Conservation (phyloP, 257 asterid species). For the Thymus mandschuricus region DNA sequence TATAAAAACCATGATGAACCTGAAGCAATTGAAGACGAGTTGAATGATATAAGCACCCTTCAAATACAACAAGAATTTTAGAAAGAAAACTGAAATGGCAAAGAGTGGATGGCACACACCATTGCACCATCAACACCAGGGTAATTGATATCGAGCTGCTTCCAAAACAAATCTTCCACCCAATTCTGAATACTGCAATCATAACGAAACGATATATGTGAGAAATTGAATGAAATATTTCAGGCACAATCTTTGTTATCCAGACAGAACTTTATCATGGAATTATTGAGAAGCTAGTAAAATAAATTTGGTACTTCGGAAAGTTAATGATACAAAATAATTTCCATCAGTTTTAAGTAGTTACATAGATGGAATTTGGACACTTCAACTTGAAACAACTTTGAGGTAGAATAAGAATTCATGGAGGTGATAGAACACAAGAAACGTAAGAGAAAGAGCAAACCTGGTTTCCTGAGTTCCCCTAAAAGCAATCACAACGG, state of each 20-base stretch:
- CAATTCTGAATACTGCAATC: slow-evolving; percentile 88
- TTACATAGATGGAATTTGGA: neutral
- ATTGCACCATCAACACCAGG: slow-evolving; percentile 92
- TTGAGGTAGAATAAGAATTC: slow-evolving; percentile 15
- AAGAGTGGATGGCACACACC: slow-evolving; percentile 49
- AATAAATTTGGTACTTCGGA: neutral
- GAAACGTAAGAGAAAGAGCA: slow-evolving; percentile 27
- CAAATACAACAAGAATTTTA: slow-evolving; percentile 5
- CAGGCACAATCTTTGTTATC: neutral
- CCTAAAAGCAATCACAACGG: slow-evolving; percentile 87
- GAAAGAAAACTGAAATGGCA: slow-evolving; percentile 7
- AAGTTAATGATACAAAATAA: slow-evolving; percentile 19
- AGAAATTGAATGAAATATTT: neutral
- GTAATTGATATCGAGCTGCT: slow-evolving; percentile 86
- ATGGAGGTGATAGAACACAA: slow-evolving; percentile 27
- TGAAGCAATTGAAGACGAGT: slow-evolving; percentile 37
- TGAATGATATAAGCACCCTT: slow-evolving; percentile 8
- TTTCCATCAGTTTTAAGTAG: slow-evolving; percentile 1
- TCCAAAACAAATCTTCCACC: slow-evolving; percentile 97
- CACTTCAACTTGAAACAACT: slow-evolving; percentile 20
- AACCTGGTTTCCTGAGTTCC: slow-evolving; percentile 96
- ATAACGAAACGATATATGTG: slow-evolving; percentile 20
- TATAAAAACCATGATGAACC: slow-evolving; percentile 98
- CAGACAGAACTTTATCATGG: neutral
- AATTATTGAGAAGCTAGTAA: slow-evolving; percentile 12